phyloP scores from a whole-genome alignment of 768 basidiomycete species.

The Kwoniella sp. region DNA sequence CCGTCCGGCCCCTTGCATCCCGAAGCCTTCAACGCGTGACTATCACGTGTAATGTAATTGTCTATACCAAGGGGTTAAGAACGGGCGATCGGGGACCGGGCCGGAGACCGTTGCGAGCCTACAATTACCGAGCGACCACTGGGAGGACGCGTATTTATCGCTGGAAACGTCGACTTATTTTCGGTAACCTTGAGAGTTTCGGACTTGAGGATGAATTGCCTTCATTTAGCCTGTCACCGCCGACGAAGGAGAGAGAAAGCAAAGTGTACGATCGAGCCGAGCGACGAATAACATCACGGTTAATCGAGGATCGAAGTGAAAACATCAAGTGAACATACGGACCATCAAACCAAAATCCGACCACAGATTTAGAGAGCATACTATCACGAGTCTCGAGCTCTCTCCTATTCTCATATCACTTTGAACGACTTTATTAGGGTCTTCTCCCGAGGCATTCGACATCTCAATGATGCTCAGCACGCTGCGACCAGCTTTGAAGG shows the following conservation, averaged over 20 bases:
- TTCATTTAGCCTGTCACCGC: too few relatives aligned
- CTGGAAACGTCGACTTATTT: too few relatives aligned
- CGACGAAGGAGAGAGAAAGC: too few relatives aligned
- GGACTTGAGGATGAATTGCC: too few relatives aligned
- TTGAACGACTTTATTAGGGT: not conserved
- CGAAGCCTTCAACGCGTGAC: not conserved
- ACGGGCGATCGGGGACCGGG: not conserved
- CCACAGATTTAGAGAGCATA: too few relatives aligned
- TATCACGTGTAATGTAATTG: not conserved
- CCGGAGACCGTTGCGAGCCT: not conserved
- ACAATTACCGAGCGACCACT: not conserved
- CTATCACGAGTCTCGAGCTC: too few relatives aligned
- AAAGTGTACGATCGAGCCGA: not conserved
- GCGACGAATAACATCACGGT: not conserved
- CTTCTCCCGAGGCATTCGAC: not conserved
- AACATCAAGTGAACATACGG: too few relatives aligned
- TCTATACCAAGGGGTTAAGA: too few relatives aligned
- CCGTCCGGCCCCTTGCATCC: not conserved
- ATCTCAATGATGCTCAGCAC: constrained; percentile 10
- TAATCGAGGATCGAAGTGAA: not conserved
- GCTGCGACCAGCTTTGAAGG: constrained; percentile 9
- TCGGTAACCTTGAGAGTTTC: too few relatives aligned
- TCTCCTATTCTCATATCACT: not conserved
- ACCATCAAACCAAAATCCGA: too few relatives aligned
- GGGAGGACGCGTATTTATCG: not conserved